These are phyloP conservation scores for Scopulariopsis brevicaulis DNA, from an alignment of 2,329 filamentous ascomycete species.

Conservation along the genomic window DNA sequence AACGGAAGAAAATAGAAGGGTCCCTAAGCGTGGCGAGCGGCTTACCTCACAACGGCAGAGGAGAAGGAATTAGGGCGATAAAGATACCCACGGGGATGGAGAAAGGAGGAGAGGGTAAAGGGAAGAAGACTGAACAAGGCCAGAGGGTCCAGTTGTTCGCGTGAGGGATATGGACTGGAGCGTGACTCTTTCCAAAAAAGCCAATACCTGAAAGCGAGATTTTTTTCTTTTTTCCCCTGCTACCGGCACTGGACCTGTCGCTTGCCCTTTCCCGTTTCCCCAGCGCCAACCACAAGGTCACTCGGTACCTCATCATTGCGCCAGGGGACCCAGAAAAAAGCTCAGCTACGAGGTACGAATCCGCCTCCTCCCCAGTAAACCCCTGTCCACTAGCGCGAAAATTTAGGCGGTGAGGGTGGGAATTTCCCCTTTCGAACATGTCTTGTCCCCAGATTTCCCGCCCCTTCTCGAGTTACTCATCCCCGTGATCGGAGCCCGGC, in stretches of 20 bases:
- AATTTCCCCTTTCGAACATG: background rate
- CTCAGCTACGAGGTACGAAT: background rate
- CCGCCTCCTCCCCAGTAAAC: background rate
- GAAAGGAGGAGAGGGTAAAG: background rate
- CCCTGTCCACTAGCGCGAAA: slow-evolving; percentile 1
- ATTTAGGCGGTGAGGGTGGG: slow-evolving; percentile 3
- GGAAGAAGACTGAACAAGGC: background rate
- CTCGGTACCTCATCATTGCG: background rate
- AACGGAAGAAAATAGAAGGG: background rate
- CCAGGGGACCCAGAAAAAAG: background rate
- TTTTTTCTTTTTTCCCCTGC: background rate
- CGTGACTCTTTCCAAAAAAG: background rate
- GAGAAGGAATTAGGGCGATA: background rate
- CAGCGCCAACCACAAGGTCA: background rate
- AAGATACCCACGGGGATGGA: background rate
- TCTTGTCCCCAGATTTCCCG: slow-evolving; percentile 5
- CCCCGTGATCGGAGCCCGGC: slow-evolving; percentile 3
- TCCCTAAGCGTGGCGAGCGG: background rate
- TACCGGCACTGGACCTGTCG: background rate
- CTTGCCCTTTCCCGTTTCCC: background rate
- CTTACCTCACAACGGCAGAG: too few species aligned
- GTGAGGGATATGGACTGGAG: background rate
- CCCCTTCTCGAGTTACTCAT: background rate
- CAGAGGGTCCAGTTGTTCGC: background rate
- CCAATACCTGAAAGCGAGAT: background rate